A percentile compares a stretch with the other conserved stretches of the same genome.
These are phyloP conservation scores for Abrus pulchellus DNA, from an alignment of 306 rosid species.

Conservation along the genomic window DNA sequence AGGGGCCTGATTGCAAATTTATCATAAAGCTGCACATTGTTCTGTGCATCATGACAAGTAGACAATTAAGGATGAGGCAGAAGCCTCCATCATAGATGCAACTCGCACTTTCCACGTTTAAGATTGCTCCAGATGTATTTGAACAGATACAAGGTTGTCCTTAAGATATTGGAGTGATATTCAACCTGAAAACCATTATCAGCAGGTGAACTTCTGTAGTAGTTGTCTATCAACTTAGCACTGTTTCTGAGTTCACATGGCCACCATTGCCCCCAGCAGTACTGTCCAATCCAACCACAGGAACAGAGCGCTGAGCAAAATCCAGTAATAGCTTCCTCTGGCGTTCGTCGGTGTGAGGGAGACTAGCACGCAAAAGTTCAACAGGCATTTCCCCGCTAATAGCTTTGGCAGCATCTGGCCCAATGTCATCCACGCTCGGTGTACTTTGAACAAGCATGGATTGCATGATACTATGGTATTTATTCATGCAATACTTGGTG, in stretches of 20 bases:
- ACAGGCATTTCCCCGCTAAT: constrained; percentile 64
- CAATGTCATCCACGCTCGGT: constrained; percentile 49
- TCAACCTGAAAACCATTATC: constrained; percentile 43
- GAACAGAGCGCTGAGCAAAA: constrained; percentile 64
- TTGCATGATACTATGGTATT: constrained; percentile 62
- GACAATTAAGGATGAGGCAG: constrained; percentile 44
- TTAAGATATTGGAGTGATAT: constrained; percentile 26
- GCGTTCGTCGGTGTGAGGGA: constrained; percentile 63
- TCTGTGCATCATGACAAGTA: constrained; percentile 43
- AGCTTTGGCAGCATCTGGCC: constrained; percentile 61
- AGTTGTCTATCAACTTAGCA: constrained; percentile 60
- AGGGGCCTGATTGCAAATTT: constrained; percentile 59
- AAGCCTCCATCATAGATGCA: constrained; percentile 49
- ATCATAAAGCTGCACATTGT: constrained; percentile 54
- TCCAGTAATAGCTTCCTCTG: constrained; percentile 60
- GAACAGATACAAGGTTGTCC: constrained; percentile 44
- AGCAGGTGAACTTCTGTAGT: constrained; percentile 2
- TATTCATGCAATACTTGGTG: constrained; percentile 64
- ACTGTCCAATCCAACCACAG: constrained; percentile 57
- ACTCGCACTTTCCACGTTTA: constrained; percentile 38
- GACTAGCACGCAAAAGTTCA: constrained; percentile 69
- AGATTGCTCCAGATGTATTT: constrained; percentile 38
- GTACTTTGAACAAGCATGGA: constrained; percentile 54
- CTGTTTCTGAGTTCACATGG: constrained; percentile 83
- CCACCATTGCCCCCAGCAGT: constrained; percentile 61